Conservation (phyloP, 306 rosid genomes). For the Rosa multiflora region DNA sequence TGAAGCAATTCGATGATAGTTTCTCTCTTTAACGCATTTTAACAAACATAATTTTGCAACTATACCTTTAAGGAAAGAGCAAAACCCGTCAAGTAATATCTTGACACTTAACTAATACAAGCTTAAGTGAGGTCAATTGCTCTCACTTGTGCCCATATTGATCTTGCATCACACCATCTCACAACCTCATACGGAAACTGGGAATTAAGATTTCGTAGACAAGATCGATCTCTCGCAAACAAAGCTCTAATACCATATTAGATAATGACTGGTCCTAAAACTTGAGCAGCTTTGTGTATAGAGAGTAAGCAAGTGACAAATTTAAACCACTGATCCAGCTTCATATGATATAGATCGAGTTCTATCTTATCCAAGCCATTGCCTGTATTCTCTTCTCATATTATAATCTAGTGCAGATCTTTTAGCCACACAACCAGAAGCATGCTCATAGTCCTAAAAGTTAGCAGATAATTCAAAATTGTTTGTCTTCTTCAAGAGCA, state of each 20-base stretch:
- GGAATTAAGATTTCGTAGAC: not conserved
- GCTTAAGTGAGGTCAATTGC: not conserved
- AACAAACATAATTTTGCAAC: too few relatives aligned
- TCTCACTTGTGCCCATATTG: not conserved
- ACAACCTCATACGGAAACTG: not conserved
- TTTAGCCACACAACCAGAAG: constrained; percentile 13
- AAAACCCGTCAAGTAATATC: too few relatives aligned
- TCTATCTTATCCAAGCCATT: constrained; percentile 9
- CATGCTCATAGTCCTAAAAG: constrained; percentile 5
- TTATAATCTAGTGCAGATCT: not conserved
- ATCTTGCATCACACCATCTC: not conserved
- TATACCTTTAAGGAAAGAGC: too few relatives aligned
- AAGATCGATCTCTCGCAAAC: not conserved
- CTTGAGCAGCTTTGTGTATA: not conserved
- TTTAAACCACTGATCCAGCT: not conserved
- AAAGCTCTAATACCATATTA: not conserved
- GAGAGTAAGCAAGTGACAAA: not conserved
- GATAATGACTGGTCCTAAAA: not conserved
- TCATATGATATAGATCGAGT: not conserved
- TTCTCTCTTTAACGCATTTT: too few relatives aligned
- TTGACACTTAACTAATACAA: not conserved
- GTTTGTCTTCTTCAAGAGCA: constrained; percentile 7
- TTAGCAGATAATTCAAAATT: constrained; percentile 1
- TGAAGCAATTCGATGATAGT: not conserved
- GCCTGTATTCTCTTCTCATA: constrained; percentile 21